Evolutionary conservation across 306 rosid species (phyloP).

Genomic region (Citrullus colocynthis): DNA sequence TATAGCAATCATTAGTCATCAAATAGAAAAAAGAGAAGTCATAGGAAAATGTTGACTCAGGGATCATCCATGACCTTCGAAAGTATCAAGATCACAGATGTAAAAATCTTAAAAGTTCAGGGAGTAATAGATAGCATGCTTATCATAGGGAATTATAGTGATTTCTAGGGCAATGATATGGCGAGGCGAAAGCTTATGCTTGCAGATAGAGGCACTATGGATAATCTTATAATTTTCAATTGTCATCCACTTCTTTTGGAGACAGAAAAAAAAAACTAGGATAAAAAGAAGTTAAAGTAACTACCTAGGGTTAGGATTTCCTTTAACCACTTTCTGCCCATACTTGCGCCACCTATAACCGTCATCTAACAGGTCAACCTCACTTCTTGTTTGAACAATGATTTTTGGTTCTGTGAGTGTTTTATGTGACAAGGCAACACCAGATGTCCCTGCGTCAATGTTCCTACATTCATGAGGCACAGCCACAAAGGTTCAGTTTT

Average conservation of each 20-base stretch:
- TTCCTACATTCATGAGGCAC: conserved; percentile 42
- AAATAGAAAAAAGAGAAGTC: neutral
- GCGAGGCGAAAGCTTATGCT: neutral
- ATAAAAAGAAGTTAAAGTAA: conserved; percentile 9
- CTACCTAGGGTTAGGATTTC: conserved; percentile 97
- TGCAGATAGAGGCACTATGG: neutral
- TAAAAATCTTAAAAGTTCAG: neutral
- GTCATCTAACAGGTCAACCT: conserved; percentile 92
- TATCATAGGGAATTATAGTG: neutral
- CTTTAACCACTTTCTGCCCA: conserved; percentile 97
- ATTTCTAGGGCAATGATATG: neutral
- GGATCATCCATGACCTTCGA: neutral
- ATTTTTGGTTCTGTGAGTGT: conserved; percentile 88
- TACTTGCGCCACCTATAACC: conserved; percentile 97
- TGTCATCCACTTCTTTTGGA: too few species aligned
- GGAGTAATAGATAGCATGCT: neutral
- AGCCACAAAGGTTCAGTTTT: neutral
- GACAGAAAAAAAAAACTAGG: neutral
- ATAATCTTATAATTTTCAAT: neutral
- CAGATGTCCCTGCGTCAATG: conserved; percentile 41
- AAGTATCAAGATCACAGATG: neutral
- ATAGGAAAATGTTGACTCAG: neutral
- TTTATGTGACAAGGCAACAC: conserved; percentile 54
- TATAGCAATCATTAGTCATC: neutral
- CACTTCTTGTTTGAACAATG: conserved; percentile 88